These are phyloP conservation scores for Albatrellus ellisii DNA, from an alignment of 768 basidiomycete species.

Conservation along the genomic window DNA sequence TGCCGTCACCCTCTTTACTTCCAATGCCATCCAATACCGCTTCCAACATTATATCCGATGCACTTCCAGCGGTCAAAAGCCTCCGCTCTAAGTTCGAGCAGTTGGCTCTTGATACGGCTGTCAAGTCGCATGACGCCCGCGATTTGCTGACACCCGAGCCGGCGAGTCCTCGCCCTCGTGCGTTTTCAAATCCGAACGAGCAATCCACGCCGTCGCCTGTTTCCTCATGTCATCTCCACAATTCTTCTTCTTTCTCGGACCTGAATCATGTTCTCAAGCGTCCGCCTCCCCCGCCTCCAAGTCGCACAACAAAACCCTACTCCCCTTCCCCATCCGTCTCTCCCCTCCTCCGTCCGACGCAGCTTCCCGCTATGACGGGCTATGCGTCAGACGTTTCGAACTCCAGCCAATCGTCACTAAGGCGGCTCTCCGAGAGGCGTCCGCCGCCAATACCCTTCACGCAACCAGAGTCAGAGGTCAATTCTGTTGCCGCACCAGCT, in stretches of 20 bases:
- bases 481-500: not conserved
- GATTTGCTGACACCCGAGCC: not conserved
- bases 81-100: slow-evolving; percentile 63
- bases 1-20: no score
- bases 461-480: no score
- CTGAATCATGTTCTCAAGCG: not conserved
- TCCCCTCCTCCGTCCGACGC: slow-evolving; percentile 1
- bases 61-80: slow-evolving; percentile 52
- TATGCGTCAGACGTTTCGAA: not conserved
- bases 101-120: slow-evolving; percentile 32
- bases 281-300: slow-evolving; percentile 1
- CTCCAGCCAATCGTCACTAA: not conserved
- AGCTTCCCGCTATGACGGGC: not conserved
- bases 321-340: not conserved
- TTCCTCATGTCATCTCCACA: not conserved
- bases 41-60: slow-evolving; percentile 7
- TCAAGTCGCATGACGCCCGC: not conserved
- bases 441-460: not conserved
- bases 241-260: slow-evolving; percentile 1
- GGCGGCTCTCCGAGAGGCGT: not conserved
- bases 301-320: not conserved
- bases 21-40: no score
- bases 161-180: not conserved
- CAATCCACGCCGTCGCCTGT: not conserved
- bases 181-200: slow-evolving; percentile 2